A percentile compares a stretch with the other conserved stretches of the same genome.
Conservation (phyloP, 2,329 filamentous ascomycete genomes). For the Tolypocladium ovalisporum region DNA sequence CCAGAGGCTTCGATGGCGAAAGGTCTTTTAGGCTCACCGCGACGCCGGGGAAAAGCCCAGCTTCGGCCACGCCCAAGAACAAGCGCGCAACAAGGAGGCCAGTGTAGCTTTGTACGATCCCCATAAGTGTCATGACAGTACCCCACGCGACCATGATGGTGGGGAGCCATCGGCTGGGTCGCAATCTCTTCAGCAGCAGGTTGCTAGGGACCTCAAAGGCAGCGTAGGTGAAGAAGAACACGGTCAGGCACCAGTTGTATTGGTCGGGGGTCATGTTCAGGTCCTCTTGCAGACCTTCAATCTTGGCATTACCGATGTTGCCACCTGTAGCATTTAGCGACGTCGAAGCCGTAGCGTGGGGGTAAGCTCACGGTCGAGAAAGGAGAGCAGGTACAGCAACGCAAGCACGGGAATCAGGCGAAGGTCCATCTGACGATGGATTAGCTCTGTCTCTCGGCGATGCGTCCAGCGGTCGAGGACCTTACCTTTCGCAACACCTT, state of each 20-base stretch:
- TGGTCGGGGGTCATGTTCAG: constrained; percentile 49
- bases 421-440: constrained; percentile 32
- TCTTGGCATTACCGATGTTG: constrained; percentile 58
- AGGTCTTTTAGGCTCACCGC: constrained; percentile 19
- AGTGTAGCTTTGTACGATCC: constrained; percentile 36
- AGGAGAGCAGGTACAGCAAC: constrained; percentile 56
- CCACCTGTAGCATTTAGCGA: constrained; percentile 27
- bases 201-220: constrained; percentile 71
- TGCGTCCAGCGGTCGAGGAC: no score
- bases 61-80: constrained; percentile 54
- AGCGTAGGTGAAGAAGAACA: constrained; percentile 73
- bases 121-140: constrained; percentile 39
- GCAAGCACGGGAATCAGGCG: constrained; percentile 53
- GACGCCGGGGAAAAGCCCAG: constrained; percentile 57
- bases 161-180: constrained; percentile 65
- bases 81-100: constrained; percentile 41
- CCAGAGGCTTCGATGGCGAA: neutral
- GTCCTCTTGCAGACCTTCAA: constrained; percentile 43
- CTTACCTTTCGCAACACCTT: constrained; percentile 44
- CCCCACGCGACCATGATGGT: constrained; percentile 59
- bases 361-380: constrained; percentile 41
- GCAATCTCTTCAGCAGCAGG: constrained; percentile 60
- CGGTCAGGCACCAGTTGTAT: constrained; percentile 59
- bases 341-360: no score
- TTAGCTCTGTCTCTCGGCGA: neutral